phyloP scores from a whole-genome alignment of 2,329 filamentous ascomycete genomes.

The Rutstroemia sp. region DNA sequence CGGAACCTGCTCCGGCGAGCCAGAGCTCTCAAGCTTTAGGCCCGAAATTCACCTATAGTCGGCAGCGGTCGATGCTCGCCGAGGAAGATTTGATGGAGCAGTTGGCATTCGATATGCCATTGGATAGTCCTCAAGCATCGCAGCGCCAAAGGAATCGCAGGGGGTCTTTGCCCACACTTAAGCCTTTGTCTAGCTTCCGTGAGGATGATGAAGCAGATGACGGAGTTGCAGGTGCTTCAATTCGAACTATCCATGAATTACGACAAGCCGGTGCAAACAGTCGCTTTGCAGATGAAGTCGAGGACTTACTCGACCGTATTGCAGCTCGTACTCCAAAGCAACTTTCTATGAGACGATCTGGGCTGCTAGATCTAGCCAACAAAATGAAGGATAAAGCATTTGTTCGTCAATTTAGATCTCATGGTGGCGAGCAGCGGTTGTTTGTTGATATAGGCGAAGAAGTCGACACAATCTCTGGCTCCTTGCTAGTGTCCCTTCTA shows the following conservation, averaged over 20 bases:
- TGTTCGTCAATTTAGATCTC: slow-evolving; percentile 63
- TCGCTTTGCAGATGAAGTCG: slow-evolving; percentile 57
- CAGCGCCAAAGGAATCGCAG: slow-evolving; percentile 18
- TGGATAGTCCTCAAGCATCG: slow-evolving; percentile 12
- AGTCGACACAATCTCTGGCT: slow-evolving; percentile 53
- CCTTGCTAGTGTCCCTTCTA: slow-evolving; percentile 56
- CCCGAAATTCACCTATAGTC: slow-evolving; percentile 29
- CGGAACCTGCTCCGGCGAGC: slow-evolving; percentile 14
- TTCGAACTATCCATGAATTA: slow-evolving; percentile 58
- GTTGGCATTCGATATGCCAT: slow-evolving; percentile 25
- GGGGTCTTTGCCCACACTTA: slow-evolving; percentile 23
- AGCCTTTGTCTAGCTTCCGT: slow-evolving; percentile 23
- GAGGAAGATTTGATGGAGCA: slow-evolving; percentile 28
- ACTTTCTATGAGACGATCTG: slow-evolving; percentile 47
- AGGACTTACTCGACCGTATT: slow-evolving; percentile 55
- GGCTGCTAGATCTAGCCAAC: slow-evolving; percentile 51
- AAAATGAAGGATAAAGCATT: slow-evolving; percentile 57
- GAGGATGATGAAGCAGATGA: slow-evolving; percentile 26
- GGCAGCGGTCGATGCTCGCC: slow-evolving; percentile 29
- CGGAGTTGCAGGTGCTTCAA: slow-evolving; percentile 32
- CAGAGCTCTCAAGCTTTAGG: slow-evolving; percentile 25
- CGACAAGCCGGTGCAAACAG: slow-evolving; percentile 60
- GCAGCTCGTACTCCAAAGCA: slow-evolving; percentile 40
- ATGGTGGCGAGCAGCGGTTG: slow-evolving; percentile 62
- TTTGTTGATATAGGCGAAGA: slow-evolving; percentile 54